Evolutionary conservation across 2,329 filamentous ascomycete genomes (phyloP).

Genomic region (Furcasterigmium sp.): DNA sequence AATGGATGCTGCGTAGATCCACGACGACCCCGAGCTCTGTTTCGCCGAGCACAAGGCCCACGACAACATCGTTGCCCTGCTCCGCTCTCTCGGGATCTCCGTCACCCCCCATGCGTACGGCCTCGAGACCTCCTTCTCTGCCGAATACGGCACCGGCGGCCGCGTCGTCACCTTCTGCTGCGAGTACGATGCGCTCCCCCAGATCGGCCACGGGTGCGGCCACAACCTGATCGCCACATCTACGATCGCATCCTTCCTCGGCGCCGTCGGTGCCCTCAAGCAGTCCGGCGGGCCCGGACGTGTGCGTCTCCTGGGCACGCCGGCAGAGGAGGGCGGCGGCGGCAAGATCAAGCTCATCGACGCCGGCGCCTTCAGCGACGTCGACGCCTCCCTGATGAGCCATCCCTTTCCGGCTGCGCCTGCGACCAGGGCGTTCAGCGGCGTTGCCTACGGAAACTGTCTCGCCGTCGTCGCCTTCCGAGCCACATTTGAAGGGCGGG

Average conservation of each 20-base stretch:
- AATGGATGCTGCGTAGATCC: slow-evolving; percentile 9
- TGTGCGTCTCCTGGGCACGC: slow-evolving; percentile 34
- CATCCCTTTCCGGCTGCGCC: slow-evolving; percentile 6
- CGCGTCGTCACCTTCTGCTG: slow-evolving; percentile 35
- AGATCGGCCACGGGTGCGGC: slow-evolving; percentile 39
- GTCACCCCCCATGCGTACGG: slow-evolving; percentile 25
- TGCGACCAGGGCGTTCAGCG: slow-evolving; percentile 4
- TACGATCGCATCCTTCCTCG: slow-evolving; percentile 33
- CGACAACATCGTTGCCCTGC: slow-evolving; percentile 14
- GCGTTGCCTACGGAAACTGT: background rate
- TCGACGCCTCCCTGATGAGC: slow-evolving; percentile 33
- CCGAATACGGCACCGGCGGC: slow-evolving; percentile 25
- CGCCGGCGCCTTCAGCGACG: slow-evolving; percentile 22
- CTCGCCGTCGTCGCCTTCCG: slow-evolving; percentile 19
- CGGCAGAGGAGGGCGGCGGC: slow-evolving; percentile 36
- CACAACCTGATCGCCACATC: slow-evolving; percentile 39
- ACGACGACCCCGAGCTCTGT: slow-evolving; percentile 18
- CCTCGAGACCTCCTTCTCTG: slow-evolving; percentile 25
- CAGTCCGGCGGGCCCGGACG: slow-evolving; percentile 23
- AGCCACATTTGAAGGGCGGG: slow-evolving; percentile 25
- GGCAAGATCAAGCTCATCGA: slow-evolving; percentile 32
- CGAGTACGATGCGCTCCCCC: slow-evolving; percentile 43
- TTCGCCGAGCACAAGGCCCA: slow-evolving; percentile 20
- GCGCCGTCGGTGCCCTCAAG: slow-evolving; percentile 25
- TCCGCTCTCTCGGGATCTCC: slow-evolving; percentile 14